These are phyloP conservation scores for Nemania abortiva DNA, from an alignment of 2,329 filamentous ascomycete genomes.

Conservation along the genomic window DNA sequence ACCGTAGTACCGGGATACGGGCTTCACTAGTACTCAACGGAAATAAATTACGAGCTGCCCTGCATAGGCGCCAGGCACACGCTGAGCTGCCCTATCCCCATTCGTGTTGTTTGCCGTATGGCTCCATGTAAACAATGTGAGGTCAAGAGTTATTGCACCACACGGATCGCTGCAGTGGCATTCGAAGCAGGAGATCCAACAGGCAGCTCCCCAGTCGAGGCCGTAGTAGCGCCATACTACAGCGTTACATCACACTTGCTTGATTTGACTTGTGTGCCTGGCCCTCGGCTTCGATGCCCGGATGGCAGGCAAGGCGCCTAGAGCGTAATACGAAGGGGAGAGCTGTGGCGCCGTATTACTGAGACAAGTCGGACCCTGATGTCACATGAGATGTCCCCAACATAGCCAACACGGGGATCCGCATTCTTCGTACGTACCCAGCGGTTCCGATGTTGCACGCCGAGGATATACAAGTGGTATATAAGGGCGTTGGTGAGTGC, in stretches of 20 bases:
- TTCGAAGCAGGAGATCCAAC: background rate
- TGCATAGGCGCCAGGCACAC: slow-evolving; percentile 9
- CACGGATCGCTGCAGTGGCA: slow-evolving; percentile 9
- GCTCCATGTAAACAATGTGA: slow-evolving; percentile 3
- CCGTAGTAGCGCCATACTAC: background rate
- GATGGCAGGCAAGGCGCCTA: slow-evolving; percentile 4
- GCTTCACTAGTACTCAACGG: background rate
- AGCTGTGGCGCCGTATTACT: slow-evolving; percentile 9
- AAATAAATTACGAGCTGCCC: slow-evolving; percentile 18
- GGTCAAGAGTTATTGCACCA: slow-evolving; percentile 5
- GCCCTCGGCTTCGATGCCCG: slow-evolving; percentile 1
- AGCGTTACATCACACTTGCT: slow-evolving; percentile 12
- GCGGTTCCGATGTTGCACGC: background rate
- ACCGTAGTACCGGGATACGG: background rate
- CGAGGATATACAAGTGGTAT: slow-evolving; percentile 13
- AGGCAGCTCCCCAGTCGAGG: slow-evolving; percentile 12
- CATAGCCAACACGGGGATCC: slow-evolving; percentile 25
- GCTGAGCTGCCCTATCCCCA: slow-evolving; percentile 16
- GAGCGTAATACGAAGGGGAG: slow-evolving; percentile 32
- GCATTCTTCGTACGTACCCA: background rate
- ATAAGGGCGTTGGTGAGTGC: slow-evolving; percentile 19
- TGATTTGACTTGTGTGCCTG: slow-evolving; percentile 14
- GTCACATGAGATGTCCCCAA: slow-evolving; percentile 8
- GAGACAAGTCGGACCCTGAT: slow-evolving; percentile 22
- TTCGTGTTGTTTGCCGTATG: slow-evolving; percentile 18